Percentiles rank a stretch among this genome's conserved stretches.
Conservation (phyloP, 805 yeast species). For the Scheffersomyces ergatensis region DNA sequence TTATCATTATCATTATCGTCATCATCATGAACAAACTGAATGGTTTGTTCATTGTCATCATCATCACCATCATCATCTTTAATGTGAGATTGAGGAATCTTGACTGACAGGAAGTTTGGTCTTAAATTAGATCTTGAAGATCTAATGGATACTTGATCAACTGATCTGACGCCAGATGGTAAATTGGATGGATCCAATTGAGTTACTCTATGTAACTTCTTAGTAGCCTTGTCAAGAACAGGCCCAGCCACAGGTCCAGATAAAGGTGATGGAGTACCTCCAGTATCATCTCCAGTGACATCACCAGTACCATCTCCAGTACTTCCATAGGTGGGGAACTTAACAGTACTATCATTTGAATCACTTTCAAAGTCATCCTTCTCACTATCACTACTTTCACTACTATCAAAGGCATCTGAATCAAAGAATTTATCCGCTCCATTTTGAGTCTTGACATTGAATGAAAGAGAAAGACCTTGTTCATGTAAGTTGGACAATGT, state of each 20-base stretch:
- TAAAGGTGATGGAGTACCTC: neutral
- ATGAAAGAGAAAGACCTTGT: slow-evolving; percentile 64
- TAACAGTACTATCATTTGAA: neutral
- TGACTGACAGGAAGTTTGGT: slow-evolving; percentile 69
- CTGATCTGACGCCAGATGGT: slow-evolving; percentile 6
- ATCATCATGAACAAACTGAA: slow-evolving; percentile 53
- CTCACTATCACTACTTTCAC: slow-evolving; percentile 14
- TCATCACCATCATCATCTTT: slow-evolving; percentile 70
- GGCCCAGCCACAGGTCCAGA: neutral
- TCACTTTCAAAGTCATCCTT: slow-evolving; percentile 15
- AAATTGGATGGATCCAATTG: neutral
- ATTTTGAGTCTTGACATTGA: slow-evolving; percentile 64
- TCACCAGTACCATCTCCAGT: neutral
- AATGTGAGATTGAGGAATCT: slow-evolving; percentile 66
- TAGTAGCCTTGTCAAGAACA: neutral
- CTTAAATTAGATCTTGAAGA: slow-evolving; percentile 39
- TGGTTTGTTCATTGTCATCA: slow-evolving; percentile 59
- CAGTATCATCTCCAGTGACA: too few relatives aligned
- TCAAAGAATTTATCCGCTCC: slow-evolving; percentile 29
- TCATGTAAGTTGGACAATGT: slow-evolving; percentile 68
- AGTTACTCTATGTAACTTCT: neutral
- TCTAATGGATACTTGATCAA: slow-evolving; percentile 29
- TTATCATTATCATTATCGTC: slow-evolving; percentile 10
- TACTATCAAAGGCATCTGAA: slow-evolving; percentile 17
- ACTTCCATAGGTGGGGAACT: neutral